Evolutionary conservation across 345 rosid species (phyloP).

Genomic region (Draba incana): DNA sequence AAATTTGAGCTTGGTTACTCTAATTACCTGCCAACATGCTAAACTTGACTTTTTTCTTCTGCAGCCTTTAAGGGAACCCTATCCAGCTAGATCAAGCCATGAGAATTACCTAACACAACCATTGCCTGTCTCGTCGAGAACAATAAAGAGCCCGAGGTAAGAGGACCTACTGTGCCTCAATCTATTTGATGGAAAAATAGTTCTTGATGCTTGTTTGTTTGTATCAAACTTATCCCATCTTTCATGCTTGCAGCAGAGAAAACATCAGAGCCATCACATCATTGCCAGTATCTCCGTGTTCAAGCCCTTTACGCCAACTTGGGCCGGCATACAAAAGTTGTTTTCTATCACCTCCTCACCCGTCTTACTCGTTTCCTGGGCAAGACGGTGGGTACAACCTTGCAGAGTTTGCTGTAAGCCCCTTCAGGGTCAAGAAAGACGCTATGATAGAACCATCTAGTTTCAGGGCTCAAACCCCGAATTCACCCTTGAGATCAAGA

Average conservation of each 20-base stretch:
- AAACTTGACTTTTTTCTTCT: slow-evolving; percentile 31
- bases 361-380: slow-evolving; percentile 50
- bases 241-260: slow-evolving; percentile 56
- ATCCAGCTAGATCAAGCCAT: slow-evolving; percentile 57
- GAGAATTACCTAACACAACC: slow-evolving; percentile 58
- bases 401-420: slow-evolving; percentile 56
- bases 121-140: slow-evolving; percentile 41
- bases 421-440: slow-evolving; percentile 52
- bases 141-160: slow-evolving; percentile 66
- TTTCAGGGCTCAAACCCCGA: slow-evolving; percentile 53
- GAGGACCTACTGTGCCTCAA: slow-evolving; percentile 5
- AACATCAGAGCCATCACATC: slow-evolving; percentile 71
- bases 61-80: slow-evolving; percentile 77
- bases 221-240: slow-evolving; percentile 13
- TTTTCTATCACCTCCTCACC: slow-evolving; percentile 83
- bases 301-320: slow-evolving; percentile 79
- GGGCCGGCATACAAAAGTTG: slow-evolving; percentile 70
- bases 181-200: slow-evolving; percentile 4
- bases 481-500: slow-evolving; percentile 59
- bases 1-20: slow-evolving; percentile 23
- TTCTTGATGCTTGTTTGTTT: slow-evolving; percentile 1
- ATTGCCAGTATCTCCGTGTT: slow-evolving; percentile 85
- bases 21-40: slow-evolving; percentile 4
- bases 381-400: slow-evolving; percentile 57
- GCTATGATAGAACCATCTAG: slow-evolving; percentile 50